A percentile compares a stretch with the other conserved stretches of the same genome.
These are phyloP conservation scores for Psilocybe azurescens DNA, from an alignment of 768 basidiomycete genomes.

Conservation along the genomic window DNA sequence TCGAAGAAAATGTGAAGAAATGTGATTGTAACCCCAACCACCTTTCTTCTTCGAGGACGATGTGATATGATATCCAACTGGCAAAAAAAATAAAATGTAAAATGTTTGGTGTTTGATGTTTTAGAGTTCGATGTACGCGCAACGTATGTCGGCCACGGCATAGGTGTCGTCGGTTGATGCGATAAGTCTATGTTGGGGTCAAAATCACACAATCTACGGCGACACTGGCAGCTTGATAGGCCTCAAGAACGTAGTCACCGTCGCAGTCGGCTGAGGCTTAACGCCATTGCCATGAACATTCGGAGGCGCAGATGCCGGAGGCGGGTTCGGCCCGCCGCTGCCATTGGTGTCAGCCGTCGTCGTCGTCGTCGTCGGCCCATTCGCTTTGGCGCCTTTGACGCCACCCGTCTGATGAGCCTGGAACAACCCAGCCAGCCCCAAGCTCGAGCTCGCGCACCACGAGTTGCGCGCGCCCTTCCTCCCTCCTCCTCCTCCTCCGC, in stretches of 20 bases:
- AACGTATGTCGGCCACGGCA: no score
- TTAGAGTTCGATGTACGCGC: no score
- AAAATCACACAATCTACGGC: constrained; percentile 5
- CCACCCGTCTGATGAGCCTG: not conserved
- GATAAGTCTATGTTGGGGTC: no score
- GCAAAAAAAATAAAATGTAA: no score
- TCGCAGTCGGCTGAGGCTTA: not conserved
- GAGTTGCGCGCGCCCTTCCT: constrained; percentile 55
- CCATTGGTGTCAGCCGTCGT: not conserved
- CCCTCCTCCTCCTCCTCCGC: constrained; percentile 22
- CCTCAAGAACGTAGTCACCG: not conserved
- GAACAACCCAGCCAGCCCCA: constrained; percentile 2
- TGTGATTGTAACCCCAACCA: no score
- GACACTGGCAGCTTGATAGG: constrained; percentile 18
- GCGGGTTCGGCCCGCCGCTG: constrained; percentile 28
- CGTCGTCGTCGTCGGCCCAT: not conserved
- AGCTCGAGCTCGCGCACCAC: constrained; percentile 43
- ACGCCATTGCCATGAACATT: not conserved
- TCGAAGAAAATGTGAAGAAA: no score
- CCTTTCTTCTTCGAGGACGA: no score
- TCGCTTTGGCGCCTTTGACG: not conserved
- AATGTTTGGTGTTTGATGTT: no score
- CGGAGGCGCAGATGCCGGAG: constrained; percentile 16
- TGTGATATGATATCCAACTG: no score
- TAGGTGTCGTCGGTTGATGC: no score